A percentile compares a stretch with the other conserved stretches of the same genome.
Conservation (phyloP, 352 stramenopile species). For the Aphanomyces astaci region DNA sequence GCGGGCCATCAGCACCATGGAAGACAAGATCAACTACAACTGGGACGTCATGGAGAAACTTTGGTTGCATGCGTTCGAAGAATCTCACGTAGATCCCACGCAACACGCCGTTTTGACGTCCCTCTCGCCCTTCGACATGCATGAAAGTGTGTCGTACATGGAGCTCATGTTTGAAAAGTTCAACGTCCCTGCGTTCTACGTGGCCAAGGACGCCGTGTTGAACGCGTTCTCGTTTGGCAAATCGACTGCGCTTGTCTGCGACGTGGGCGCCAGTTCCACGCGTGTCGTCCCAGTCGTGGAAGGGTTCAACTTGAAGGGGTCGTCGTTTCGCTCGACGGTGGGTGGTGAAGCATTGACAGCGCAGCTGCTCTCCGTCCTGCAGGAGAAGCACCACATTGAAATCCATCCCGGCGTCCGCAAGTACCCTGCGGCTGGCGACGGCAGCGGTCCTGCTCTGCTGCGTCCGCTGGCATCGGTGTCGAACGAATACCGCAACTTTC, state of each 20-base stretch:
- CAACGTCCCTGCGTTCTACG: conserved; percentile 81
- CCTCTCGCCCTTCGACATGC: conserved; percentile 45
- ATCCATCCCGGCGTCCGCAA: conserved; percentile 12
- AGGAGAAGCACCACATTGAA: conserved; percentile 12
- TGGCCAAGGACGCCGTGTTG: conserved; percentile 84
- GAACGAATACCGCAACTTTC: conserved; percentile 63
- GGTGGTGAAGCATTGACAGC: conserved; percentile 61
- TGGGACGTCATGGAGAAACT: conserved; percentile 84
- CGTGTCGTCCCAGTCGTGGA: conserved; percentile 87
- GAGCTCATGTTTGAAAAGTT: conserved; percentile 93
- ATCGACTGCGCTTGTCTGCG: conserved; percentile 78
- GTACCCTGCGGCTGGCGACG: not conserved
- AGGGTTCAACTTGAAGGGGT: conserved; percentile 77
- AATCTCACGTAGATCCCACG: conserved; percentile 53
- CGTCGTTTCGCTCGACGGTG: conserved; percentile 63
- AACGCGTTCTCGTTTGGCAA: conserved; percentile 87
- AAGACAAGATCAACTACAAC: conserved; percentile 57
- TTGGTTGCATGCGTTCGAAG: conserved; percentile 68
- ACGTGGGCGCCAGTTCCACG: conserved; percentile 79
- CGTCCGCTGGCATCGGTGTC: conserved; percentile 43
- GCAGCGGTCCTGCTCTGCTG: conserved; percentile 30
- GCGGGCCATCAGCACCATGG: conserved; percentile 47
- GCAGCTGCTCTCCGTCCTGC: conserved; percentile 66
- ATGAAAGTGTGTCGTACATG: conserved; percentile 72
- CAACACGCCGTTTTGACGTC: conserved; percentile 75